Evolutionary conservation across 2,329 filamentous ascomycete species (phyloP), one percentile per base, ranked within the genome.

Genomic region (Trichoderma sp.): DNA sequence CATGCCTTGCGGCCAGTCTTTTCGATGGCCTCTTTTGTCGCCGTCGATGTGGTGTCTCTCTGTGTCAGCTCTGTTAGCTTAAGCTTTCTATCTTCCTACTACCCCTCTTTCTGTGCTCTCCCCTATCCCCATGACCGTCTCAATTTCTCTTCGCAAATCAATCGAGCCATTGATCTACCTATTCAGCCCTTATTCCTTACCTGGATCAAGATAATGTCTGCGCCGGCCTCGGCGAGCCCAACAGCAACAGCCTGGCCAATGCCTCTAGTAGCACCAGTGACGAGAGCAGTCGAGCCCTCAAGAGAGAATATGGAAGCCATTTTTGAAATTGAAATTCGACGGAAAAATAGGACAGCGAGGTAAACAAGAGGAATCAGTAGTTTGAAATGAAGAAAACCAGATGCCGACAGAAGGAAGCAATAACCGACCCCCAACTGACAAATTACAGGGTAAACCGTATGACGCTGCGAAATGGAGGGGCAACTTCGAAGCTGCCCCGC

Each of bases 1-100:
- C 81, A 83, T 58, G 87, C 89, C 79, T 88, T 90, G 75, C 92
- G 90, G 73, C 90, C 91, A 7, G 93, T 86, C 51, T 86, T 83
- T 78, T 89, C 87, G 77, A 95, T 86, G 14, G 86, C 84, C 53
- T 88, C 79, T 76, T 89, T 88, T 9, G 92, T 95, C 47, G 80
- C 77, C 4, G 81, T 83, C 34, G 79, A 79, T 18, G 79, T 78
- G 15, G 81, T 80, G 72, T 85, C 83, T 63, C 85, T 81, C 84
- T 86, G 69, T 57, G 18, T 32, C 51, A 32, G 36, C 14, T 26
- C 5, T 8, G 32, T 62, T 3, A 30, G 43, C 32, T 47, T 11
- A 56, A 7, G 9, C 24, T n/a, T 15, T 30, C 43, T 7, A 18
- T 18, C 36, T 8, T 8, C 9, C 4, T 34, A 2, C 39, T 43